These are phyloP conservation scores for Litchi chinensis DNA, from an alignment of 345 rosid species.

Conservation along the genomic window DNA sequence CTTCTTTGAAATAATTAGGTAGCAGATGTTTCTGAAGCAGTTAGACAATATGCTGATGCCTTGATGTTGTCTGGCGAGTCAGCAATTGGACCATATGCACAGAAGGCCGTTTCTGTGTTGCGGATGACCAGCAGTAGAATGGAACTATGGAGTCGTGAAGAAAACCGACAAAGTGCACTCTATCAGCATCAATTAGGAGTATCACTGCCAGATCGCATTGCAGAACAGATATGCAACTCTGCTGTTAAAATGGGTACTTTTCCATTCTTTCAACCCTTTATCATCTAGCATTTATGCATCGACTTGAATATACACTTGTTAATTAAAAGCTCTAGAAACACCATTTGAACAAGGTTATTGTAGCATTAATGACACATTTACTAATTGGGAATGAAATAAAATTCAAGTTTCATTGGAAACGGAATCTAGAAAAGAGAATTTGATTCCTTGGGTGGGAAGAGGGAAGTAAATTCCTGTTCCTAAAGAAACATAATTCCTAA, in stretches of 20 bases:
- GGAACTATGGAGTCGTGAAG: slow-evolving; percentile 62
- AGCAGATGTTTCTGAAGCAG: slow-evolving; percentile 80
- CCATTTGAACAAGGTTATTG: too few species aligned
- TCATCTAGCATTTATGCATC: neutral
- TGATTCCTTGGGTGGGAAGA: too few species aligned
- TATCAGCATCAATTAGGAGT: slow-evolving; percentile 39
- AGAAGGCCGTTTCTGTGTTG: slow-evolving; percentile 68
- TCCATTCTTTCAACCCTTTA: slow-evolving; percentile 9
- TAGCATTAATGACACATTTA: too few species aligned
- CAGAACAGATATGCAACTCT: slow-evolving; percentile 73
- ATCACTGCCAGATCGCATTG: slow-evolving; percentile 52
- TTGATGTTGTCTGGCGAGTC: slow-evolving; percentile 80
- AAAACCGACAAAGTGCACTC: slow-evolving; percentile 37
- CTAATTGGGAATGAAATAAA: too few species aligned
- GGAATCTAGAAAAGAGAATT: too few species aligned
- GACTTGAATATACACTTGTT: neutral
- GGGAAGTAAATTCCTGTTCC: too few species aligned
- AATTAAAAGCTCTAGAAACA: neutral
- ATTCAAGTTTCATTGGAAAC: too few species aligned
- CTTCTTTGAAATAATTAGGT: slow-evolving; percentile 42
- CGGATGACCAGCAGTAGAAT: slow-evolving; percentile 57
- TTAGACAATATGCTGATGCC: slow-evolving; percentile 69
- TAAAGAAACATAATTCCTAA: too few species aligned
- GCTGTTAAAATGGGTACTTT: slow-evolving; percentile 67
- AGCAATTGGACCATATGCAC: slow-evolving; percentile 61